Conservation (phyloP, 176 grass and related monocot genomes). For the Avena eriantha region DNA sequence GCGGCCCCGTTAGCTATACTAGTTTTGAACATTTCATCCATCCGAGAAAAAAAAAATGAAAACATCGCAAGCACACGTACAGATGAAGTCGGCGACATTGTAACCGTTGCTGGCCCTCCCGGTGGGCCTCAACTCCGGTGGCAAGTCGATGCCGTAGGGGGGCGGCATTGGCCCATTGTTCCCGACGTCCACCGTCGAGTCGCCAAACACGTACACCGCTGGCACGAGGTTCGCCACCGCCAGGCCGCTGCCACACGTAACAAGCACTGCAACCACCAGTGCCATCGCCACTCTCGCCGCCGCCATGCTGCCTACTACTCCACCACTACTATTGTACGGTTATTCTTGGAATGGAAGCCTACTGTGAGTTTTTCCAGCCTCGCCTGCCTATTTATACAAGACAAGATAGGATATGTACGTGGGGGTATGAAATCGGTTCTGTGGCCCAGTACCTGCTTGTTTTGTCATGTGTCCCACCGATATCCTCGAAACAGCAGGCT, state of each 20-base stretch:
- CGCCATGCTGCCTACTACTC: constrained; percentile 20
- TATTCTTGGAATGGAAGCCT: constrained; percentile 20
- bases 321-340: too few species aligned
- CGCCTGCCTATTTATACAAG: constrained; percentile 1
- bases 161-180: constrained; percentile 51
- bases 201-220: constrained; percentile 67
- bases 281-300: background rate
- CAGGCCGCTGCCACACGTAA: background rate
- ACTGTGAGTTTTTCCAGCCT: background rate
- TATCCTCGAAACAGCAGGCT: too few species aligned
- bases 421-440: background rate
- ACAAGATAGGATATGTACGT: background rate
- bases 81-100: constrained; percentile 60
- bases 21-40: too few species aligned
- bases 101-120: constrained; percentile 79
- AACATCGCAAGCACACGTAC: too few species aligned
- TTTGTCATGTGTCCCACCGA: too few species aligned
- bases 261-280: background rate
- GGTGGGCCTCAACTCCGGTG: constrained; percentile 39
- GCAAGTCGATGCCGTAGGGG: constrained; percentile 66
- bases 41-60: background rate
- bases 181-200: constrained; percentile 63
- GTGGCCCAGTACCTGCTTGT: too few species aligned
- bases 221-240: constrained; percentile 41
- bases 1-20: too few species aligned